Conservation (phyloP, 1,284 basidiomycete genomes). For the Porphyrellus sp. region DNA sequence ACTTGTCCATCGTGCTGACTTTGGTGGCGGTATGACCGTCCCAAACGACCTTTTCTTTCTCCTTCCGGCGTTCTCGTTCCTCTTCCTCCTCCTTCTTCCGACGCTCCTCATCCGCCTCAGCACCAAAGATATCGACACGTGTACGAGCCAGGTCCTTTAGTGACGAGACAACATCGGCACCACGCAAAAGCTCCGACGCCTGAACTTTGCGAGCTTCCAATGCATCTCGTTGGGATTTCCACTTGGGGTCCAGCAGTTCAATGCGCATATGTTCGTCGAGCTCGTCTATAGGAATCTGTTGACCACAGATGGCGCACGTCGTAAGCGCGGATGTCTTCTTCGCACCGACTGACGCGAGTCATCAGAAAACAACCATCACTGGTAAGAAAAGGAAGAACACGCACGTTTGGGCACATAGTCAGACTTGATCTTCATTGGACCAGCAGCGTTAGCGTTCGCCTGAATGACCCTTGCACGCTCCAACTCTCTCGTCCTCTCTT, state of each 20-base stretch:
- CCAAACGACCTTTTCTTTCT: constrained; percentile 92
- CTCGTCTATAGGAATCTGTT: constrained; percentile 92
- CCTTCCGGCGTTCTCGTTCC: constrained; percentile 72
- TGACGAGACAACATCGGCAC: constrained; percentile 89
- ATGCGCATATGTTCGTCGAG: constrained; percentile 98
- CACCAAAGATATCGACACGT: constrained; percentile 93
- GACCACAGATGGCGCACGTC: constrained; percentile 90
- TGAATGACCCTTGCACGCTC: constrained; percentile 78
- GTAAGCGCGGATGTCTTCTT: constrained; percentile 76
- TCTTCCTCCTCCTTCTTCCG: constrained; percentile 84
- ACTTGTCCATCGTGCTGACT: constrained; percentile 84
- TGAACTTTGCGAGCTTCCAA: constrained; percentile 88
- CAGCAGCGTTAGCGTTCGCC: constrained; percentile 70
- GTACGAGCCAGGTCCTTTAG: constrained; percentile 87
- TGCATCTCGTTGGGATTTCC: constrained; percentile 91
- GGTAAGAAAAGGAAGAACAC: constrained; percentile 30
- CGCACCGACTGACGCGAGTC: constrained; percentile 51
- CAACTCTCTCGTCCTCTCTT: constrained; percentile 73
- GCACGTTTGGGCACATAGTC: constrained; percentile 93
- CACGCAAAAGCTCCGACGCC: constrained; percentile 82
- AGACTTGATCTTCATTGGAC: constrained; percentile 93
- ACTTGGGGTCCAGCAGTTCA: constrained; percentile 94
- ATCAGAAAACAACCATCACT: constrained; percentile 3
- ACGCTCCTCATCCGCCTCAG: constrained; percentile 84
- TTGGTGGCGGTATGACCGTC: constrained; percentile 93